These are phyloP conservation scores for Phyllosticta citriasiana DNA, from an alignment of 2,329 filamentous ascomycete genomes.

Conservation along the genomic window DNA sequence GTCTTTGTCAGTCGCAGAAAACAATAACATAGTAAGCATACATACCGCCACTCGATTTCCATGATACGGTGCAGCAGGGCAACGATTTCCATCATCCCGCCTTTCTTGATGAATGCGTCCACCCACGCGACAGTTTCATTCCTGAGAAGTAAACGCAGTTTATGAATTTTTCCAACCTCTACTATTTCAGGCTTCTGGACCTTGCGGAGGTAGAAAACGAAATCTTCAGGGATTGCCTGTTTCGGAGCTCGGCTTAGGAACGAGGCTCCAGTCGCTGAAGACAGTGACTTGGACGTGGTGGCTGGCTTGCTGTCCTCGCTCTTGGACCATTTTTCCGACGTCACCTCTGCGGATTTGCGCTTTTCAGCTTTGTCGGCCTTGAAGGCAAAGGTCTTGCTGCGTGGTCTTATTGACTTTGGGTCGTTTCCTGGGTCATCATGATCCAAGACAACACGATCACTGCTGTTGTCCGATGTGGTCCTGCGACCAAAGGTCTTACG, in stretches of 20 bases:
- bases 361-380: conserved; percentile 66
- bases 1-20: conserved; percentile 14
- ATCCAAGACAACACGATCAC: conserved; percentile 27
- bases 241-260: conserved; percentile 62
- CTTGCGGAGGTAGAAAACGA: conserved; percentile 75
- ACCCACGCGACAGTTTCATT: conserved; percentile 97
- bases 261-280: conserved; percentile 45
- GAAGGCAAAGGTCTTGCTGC: conserved; percentile 72
- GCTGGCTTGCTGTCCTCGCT: conserved; percentile 44
- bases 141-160: conserved; percentile 74
- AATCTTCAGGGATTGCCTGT: conserved; percentile 67
- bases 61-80: conserved; percentile 82
- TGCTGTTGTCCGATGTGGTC: conserved; percentile 22
- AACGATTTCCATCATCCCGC: conserved; percentile 88
- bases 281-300: conserved; percentile 47
- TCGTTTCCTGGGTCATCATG: conserved; percentile 11
- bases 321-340: conserved; percentile 4
- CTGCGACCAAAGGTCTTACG: conserved; percentile 32
- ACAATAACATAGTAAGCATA: conserved; percentile 8
- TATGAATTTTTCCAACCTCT: conserved; percentile 92
- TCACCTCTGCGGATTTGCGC: conserved; percentile 52
- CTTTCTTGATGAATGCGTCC: conserved; percentile 77
- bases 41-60: conserved; percentile 86
- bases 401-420: conserved; percentile 40
- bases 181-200: conserved; percentile 71